Evolutionary conservation across 164 flowering plant species (phyloP).

Genomic region (Buxus sempervirens): DNA sequence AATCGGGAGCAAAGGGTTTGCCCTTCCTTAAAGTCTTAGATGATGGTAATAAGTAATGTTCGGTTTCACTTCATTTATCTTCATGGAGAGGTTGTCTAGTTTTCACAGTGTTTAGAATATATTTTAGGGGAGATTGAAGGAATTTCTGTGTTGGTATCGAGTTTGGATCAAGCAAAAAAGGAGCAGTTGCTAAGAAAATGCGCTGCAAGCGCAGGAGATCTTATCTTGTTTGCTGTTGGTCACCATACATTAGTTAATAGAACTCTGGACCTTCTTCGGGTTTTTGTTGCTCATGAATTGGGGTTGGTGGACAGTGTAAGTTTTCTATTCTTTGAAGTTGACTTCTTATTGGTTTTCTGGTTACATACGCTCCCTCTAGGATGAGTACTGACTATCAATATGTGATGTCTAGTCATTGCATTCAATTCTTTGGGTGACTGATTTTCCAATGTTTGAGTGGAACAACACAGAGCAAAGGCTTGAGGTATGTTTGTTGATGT

Average conservation of each 20-base stretch:
- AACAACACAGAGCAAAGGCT: conserved; percentile 78
- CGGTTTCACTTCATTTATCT: neutral
- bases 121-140: conserved; percentile 71
- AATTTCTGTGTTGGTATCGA: conserved; percentile 66
- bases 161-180: conserved; percentile 45
- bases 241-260: conserved; percentile 59
- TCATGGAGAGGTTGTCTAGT: neutral
- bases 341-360: neutral
- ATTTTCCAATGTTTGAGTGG: conserved; percentile 99
- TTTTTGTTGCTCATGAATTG: conserved; percentile 60
- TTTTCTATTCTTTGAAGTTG: conserved; percentile 9
- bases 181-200: conserved; percentile 49
- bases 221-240: conserved; percentile 88
- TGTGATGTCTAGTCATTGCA: conserved; percentile 57
- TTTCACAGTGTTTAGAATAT: conserved; percentile 7
- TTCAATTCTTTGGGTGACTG: conserved; percentile 91
- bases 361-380: neutral
- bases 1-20: conserved; percentile 94
- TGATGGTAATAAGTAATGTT: conserved; percentile 42
- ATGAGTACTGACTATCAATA: neutral
- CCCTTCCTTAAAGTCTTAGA: conserved; percentile 83
- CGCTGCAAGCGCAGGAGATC: conserved; percentile 74
- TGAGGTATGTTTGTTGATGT: conserved; percentile 85
- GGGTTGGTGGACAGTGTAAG: conserved; percentile 78
- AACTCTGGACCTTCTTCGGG: conserved; percentile 76